Percentiles rank a stretch among this genome's conserved stretches.
Conservation (phyloP, 2,329 filamentous ascomycete genomes). For the Lecanosticta acicola region DNA sequence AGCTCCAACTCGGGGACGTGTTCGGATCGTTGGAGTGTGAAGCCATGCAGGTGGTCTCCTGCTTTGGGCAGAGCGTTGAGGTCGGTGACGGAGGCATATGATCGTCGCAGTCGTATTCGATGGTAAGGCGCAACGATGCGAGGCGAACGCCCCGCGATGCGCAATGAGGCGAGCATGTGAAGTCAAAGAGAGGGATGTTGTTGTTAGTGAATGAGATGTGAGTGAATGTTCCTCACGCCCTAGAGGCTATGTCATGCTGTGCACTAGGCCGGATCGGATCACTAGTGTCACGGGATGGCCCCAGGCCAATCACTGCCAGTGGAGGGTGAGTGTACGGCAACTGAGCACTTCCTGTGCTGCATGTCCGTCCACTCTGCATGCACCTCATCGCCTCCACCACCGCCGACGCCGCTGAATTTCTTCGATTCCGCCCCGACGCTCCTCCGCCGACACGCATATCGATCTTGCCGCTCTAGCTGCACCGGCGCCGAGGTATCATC, state of each 20-base stretch:
- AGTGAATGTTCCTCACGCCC: background rate
- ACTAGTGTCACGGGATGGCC: background rate
- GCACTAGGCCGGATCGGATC: background rate
- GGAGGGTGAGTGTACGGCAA: too few species aligned
- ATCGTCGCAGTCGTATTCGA: constrained; percentile 19
- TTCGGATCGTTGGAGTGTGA: constrained; percentile 82
- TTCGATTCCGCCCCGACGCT: too few species aligned
- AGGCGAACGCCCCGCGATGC: constrained; percentile 18
- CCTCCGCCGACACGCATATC: too few species aligned
- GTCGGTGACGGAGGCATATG: constrained; percentile 65
- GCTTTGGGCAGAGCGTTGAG: constrained; percentile 68
- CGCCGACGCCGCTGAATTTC: too few species aligned
- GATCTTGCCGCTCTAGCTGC: background rate
- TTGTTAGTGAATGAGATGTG: background rate
- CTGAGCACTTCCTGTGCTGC: background rate
- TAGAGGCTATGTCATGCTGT: background rate
- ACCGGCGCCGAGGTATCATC: background rate
- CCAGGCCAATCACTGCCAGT: background rate
- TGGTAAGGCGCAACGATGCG: constrained; percentile 21
- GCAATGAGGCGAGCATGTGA: constrained; percentile 22
- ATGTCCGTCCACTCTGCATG: too few species aligned
- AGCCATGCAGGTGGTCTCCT: constrained; percentile 85
- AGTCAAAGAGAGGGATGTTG: background rate
- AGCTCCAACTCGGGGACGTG: constrained; percentile 91
- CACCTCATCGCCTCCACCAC: too few species aligned